Base-by-base conservation (phyloP, 208 protist species). In the Trypanosoma theileri region DNA sequence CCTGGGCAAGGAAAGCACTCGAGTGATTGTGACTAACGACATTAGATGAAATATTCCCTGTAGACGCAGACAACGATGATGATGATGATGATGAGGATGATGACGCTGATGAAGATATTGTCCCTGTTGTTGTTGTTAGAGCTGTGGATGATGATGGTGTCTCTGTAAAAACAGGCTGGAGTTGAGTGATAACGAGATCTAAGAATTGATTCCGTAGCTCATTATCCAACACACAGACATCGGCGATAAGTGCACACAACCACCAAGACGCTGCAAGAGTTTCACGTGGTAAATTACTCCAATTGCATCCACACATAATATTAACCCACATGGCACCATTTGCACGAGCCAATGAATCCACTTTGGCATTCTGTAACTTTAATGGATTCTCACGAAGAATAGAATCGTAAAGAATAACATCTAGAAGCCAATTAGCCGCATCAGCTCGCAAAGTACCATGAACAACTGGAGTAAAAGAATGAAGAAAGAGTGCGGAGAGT, bases 191-290 rank as follows among this genome's bases (percentile, higher is more conserved):
- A 56, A 91, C 80, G 0, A 52, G 14, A 21, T 89, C 79, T 14
- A 86, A 61, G 17, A 94, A 55, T n/a, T 24, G 46, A 1, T 75
- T 52, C 0, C 84, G 64, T 61, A 84, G 59, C 21, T 66, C 69
- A 28, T 51, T 17, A 13, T 78, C 59, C 11, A 91, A 72, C 0
- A 77, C 21, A 28, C 77, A 80, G 13, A 89, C 76, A 59, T 92
- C 81, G 0, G 71, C 62, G 16, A 89, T 40, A 60, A 89, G 55
- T 2, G 83, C 80, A 51, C 50, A 71, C 68, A 89, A 63, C 85
- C 89, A 91, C 89, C 85, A 92, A 50, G 66, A 76, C 13, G 58
- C 69, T 50, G 66, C 51, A 44, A 80, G 73, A 53, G 67, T 64
- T 7, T 66, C 31, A n/a, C 45, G 26, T 42, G 65, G 28, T 55